Base-by-base conservation (phyloP, 1,284 basidiomycete species). In the Phellopilus nigrolimitatus region DNA sequence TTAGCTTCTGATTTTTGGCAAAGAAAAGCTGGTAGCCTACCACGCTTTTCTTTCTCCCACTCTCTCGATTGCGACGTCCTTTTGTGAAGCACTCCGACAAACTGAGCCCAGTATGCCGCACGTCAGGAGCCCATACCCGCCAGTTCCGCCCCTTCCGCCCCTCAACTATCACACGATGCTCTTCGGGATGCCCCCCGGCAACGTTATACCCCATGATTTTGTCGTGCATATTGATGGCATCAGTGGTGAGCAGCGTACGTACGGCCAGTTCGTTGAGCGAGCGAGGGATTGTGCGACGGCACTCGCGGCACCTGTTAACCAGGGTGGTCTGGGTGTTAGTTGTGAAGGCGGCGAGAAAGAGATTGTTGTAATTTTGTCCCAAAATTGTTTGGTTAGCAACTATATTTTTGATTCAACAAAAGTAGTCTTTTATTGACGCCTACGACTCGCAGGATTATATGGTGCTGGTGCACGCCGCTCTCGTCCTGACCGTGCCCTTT, bases 371-470 rank as follows among this genome's bases (percentile, higher is more conserved):
- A 75, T 89, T 10, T 74, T 87, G 59, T 79, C 79, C 63, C 75
- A 80, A 47, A 90, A 88, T 61, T 80, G 75, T 37, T 63, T 82
- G 63, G 87, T 88, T 65, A 56, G 72, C 68, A n/a, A n/a, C n/a
- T 12, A 31, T 9, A n/a, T 43, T 5, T 8, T 31, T 39, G 22
- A 37, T 15, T 34, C 28, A 36, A 6, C 24, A 25, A 1, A 15
- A 19, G n/a, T 2, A 19, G 8, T 8, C 22, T 28, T 25, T 27
- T 8, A n/a, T 28, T 33, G 44, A 33, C 44, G 27, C 28, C 2
- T 17, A 15, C 24, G 38, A 9, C 1, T 15, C 31, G n/a, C 49
- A 89, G 86, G 83, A 88, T 48, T 88, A 78, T 59, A 66, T 80
- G 22, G 70, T 75, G 3, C 60, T 85, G 4, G 58, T 82, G 2